Evolutionary conservation across 805 yeast genomes (phyloP).

Genomic region (Saturnispora gosingensis): DNA sequence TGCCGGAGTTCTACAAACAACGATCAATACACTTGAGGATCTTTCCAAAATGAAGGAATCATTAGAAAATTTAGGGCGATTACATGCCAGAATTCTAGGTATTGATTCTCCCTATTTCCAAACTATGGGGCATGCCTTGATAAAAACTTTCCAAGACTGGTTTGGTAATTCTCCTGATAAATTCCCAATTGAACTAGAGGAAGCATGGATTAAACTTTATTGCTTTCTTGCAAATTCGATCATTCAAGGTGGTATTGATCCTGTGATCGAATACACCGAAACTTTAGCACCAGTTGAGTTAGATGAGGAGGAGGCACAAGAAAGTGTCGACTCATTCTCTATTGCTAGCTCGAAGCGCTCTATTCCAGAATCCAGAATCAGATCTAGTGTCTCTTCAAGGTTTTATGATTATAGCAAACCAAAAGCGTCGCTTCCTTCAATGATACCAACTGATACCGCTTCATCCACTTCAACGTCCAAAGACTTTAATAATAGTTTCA

Average conservation of each 20-base stretch:
- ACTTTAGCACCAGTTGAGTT: slow-evolving; percentile 2
- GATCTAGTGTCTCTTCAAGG: slow-evolving; percentile 1
- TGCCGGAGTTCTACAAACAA: slow-evolving; percentile 67
- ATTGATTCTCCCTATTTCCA: slow-evolving; percentile 61
- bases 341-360: not conserved
- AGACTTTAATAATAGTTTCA: not conserved
- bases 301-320: slow-evolving; percentile 5
- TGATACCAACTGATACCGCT: not conserved
- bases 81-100: slow-evolving; percentile 68
- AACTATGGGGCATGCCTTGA: slow-evolving; percentile 63
- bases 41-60: slow-evolving; percentile 49
- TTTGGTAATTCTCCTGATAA: slow-evolving; percentile 30
- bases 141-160: slow-evolving; percentile 59
- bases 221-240: slow-evolving; percentile 60
- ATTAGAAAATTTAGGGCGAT: slow-evolving; percentile 54
- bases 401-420: not conserved
- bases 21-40: slow-evolving; percentile 56
- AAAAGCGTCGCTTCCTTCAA: not conserved
- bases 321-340: slow-evolving; percentile 4
- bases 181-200: slow-evolving; percentile 53
- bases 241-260: slow-evolving; percentile 51
- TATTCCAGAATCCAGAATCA: not conserved
- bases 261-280: slow-evolving; percentile 26
- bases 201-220: slow-evolving; percentile 64
- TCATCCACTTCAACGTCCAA: not conserved